Conservation (phyloP, 768 basidiomycete genomes). For the Panus rudis region DNA sequence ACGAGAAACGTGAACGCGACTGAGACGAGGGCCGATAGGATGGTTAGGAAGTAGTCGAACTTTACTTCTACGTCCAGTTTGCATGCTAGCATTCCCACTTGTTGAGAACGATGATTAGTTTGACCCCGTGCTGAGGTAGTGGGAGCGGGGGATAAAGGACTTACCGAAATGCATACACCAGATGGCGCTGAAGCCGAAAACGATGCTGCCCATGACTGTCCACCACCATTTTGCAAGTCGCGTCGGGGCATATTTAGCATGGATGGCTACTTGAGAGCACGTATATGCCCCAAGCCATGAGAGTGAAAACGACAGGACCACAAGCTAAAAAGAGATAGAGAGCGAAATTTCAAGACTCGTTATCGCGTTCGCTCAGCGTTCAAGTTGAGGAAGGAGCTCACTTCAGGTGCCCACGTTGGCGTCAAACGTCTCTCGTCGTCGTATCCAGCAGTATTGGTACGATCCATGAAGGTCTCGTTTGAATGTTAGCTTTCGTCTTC, state of each 20-base stretch:
- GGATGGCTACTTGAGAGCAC: slow-evolving; percentile 23
- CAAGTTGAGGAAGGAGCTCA: no score
- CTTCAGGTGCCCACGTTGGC: no score
- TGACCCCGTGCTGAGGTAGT: no score
- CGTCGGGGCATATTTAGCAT: slow-evolving; percentile 22
- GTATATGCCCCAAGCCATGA: slow-evolving; percentile 26
- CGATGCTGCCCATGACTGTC: slow-evolving; percentile 20
- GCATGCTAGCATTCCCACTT: slow-evolving; percentile 25
- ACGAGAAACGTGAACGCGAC: slow-evolving; percentile 23
- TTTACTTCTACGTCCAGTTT: slow-evolving; percentile 18
- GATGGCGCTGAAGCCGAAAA: slow-evolving; percentile 24
- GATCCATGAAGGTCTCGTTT: no score
- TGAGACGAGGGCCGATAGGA: slow-evolving; percentile 20
- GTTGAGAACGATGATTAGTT: no score
- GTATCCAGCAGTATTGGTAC: no score
- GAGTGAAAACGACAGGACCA: slow-evolving; percentile 21
- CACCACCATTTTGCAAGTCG: slow-evolving; percentile 16
- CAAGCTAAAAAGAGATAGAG: slow-evolving; percentile 13
- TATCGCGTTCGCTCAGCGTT: no score
- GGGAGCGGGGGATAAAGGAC: no score
- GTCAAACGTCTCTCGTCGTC: no score
- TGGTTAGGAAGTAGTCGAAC: slow-evolving; percentile 17
- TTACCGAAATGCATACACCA: slow-evolving; percentile 27
- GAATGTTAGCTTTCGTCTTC: no score
- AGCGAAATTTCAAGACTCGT: no score